Conservation (phyloP, 2,329 filamentous ascomycete genomes). For the Claviceps humidiphila region DNA sequence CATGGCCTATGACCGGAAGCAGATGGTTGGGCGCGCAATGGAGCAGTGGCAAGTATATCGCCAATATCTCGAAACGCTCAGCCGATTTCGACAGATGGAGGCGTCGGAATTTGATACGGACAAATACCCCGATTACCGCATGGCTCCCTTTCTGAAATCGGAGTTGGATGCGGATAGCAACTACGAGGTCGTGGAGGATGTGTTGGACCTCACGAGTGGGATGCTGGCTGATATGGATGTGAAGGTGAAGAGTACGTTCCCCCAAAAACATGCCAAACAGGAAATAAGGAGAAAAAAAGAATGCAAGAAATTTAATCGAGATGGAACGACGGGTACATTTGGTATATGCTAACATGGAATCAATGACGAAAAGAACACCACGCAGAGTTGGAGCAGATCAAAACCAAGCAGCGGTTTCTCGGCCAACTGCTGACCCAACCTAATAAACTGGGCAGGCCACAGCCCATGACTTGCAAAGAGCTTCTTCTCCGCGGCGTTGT, state of each 20-base stretch:
- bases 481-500: constrained; percentile 40
- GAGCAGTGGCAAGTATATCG: constrained; percentile 20
- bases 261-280: constrained; percentile 4
- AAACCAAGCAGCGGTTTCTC: constrained; percentile 24
- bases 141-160: constrained; percentile 23
- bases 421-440: constrained; percentile 26
- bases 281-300: neutral
- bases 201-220: constrained; percentile 19
- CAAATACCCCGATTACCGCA: constrained; percentile 24
- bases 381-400: constrained; percentile 18
- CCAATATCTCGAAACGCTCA: constrained; percentile 23
- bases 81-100: constrained; percentile 23
- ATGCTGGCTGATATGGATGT: constrained; percentile 22
- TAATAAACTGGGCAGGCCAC: constrained; percentile 21
- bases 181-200: constrained; percentile 18
- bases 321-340: too few species aligned
- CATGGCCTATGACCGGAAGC: constrained; percentile 15
- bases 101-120: constrained; percentile 24
- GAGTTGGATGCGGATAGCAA: constrained; percentile 19
- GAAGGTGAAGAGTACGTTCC: constrained; percentile 22
- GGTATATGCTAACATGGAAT: neutral
- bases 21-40: constrained; percentile 17
- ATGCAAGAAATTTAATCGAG: neutral
- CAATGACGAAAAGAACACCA: constrained; percentile 12
- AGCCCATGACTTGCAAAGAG: constrained; percentile 28